Evolutionary conservation across 2,329 filamentous ascomycete genomes (phyloP).

Genomic region (Cladorrhinum sp.): DNA sequence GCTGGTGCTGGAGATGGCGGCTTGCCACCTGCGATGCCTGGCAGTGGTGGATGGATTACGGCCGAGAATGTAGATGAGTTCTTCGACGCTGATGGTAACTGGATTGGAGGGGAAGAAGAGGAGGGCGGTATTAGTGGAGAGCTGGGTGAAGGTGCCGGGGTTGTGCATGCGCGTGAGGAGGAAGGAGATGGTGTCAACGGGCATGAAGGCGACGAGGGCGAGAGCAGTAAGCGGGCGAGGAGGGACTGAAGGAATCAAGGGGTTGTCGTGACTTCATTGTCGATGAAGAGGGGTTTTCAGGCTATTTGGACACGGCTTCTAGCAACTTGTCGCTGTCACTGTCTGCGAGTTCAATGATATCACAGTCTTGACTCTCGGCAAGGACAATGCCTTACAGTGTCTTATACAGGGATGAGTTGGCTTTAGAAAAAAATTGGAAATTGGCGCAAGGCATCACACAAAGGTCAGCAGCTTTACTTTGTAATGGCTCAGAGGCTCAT

Average conservation of each 20-base stretch:
- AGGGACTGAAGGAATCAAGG: slow-evolving; percentile 13
- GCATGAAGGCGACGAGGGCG: slow-evolving; percentile 13
- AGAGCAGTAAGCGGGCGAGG: slow-evolving; percentile 21
- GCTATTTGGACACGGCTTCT: no score
- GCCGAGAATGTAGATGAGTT: slow-evolving; percentile 85
- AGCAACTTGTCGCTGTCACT: no score
- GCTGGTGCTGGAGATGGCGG: slow-evolving; percentile 37
- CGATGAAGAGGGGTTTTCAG: no score
- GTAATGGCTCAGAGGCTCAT: neutral
- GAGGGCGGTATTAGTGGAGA: slow-evolving; percentile 40
- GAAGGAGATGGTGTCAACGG: slow-evolving; percentile 12
- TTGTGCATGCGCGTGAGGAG: slow-evolving; percentile 24
- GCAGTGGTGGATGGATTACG: slow-evolving; percentile 82
- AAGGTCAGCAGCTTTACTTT: no score
- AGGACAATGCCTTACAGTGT: no score
- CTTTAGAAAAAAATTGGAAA: no score
- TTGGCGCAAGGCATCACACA: no score
- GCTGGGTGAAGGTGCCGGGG: slow-evolving; percentile 27
- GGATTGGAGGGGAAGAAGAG: slow-evolving; percentile 51
- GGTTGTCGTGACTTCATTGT: neutral
- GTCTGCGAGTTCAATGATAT: no score
- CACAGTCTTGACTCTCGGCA: no score
- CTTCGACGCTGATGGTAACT: slow-evolving; percentile 78
- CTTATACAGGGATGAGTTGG: no score
- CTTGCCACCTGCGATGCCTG: slow-evolving; percentile 66